Conservation (phyloP, 306 rosid species). For the Sesbania bispinosa region DNA sequence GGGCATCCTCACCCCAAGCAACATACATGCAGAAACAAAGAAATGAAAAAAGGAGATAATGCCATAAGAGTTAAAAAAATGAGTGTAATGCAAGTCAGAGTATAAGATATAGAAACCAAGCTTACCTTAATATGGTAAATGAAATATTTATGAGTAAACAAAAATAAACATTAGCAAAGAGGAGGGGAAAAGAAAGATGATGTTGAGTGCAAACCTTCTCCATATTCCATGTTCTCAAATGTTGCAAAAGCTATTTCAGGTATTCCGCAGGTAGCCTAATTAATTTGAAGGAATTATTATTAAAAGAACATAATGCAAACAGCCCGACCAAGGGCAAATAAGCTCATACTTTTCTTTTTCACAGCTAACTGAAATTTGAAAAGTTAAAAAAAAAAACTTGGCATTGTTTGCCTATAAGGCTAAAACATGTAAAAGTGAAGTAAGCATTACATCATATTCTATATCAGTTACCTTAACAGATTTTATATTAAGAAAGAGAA, state of each 20-base stretch:
- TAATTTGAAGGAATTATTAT: constrained; percentile 29
- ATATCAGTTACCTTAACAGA: constrained; percentile 17
- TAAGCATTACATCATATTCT: neutral
- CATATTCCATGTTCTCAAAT: constrained; percentile 95
- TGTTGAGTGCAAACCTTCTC: constrained; percentile 66
- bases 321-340: constrained; percentile 23
- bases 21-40: neutral
- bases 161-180: constrained; percentile 7
- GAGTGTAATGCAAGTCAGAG: constrained; percentile 10
- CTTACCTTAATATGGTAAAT: neutral
- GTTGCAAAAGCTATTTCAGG: constrained; percentile 95
- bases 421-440: constrained; percentile 13
- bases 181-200: constrained; percentile 13
- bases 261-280: constrained; percentile 91
- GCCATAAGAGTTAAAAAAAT: constrained; percentile 1
- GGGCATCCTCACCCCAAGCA: neutral
- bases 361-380: constrained; percentile 4
- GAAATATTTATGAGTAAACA: constrained; percentile 13
- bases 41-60: neutral
- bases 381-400: neutral
- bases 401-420: neutral
- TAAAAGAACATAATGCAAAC: neutral
- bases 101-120: constrained; percentile 26
- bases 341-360: constrained; percentile 10
- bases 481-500: constrained; percentile 8